A percentile compares a stretch with the other conserved stretches of the same genome.
Conservation (phyloP, 768 basidiomycete species). For the Infundibulicybe gibba region DNA sequence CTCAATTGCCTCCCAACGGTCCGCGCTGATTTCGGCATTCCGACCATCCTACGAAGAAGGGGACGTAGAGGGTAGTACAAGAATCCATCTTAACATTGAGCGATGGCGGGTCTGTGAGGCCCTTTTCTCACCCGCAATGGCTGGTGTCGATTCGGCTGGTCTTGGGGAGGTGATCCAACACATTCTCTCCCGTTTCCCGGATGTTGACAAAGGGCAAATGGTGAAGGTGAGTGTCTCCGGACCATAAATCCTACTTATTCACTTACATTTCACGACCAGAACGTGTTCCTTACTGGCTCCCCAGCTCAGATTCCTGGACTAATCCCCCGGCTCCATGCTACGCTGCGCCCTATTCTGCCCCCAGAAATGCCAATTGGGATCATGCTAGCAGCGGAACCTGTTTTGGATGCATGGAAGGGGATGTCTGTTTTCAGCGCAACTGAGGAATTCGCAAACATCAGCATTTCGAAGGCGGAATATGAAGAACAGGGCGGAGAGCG, state of each 20-base stretch:
- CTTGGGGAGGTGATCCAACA: slow-evolving; percentile 89
- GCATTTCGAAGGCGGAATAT: slow-evolving; percentile 78
- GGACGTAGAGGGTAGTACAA: slow-evolving; percentile 65
- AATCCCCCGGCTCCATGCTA: slow-evolving; percentile 57
- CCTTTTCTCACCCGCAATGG: slow-evolving; percentile 92
- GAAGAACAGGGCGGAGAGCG: slow-evolving; percentile 88
- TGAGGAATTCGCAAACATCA: slow-evolving; percentile 47
- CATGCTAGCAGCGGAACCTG: slow-evolving; percentile 58
- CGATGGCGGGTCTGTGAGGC: slow-evolving; percentile 89
- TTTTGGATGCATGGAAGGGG: slow-evolving; percentile 85
- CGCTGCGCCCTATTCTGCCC: slow-evolving; percentile 81
- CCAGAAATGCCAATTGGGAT: slow-evolving; percentile 75
- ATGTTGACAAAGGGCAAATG: slow-evolving; percentile 64
- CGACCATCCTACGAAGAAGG: slow-evolving; percentile 75
- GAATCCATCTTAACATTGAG: slow-evolving; percentile 89
- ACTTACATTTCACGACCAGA: slow-evolving; percentile 37
- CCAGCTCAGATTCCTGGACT: slow-evolving; percentile 76
- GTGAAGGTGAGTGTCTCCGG: slow-evolving; percentile 55
- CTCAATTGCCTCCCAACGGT: slow-evolving; percentile 69
- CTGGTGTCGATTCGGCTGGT: slow-evolving; percentile 92
- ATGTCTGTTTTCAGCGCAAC: slow-evolving; percentile 76
- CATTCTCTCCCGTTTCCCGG: slow-evolving; percentile 69
- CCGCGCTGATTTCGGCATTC: slow-evolving; percentile 85
- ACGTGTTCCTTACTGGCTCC: slow-evolving; percentile 86
- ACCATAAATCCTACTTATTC: background rate